phyloP scores from a whole-genome alignment of 768 basidiomycete genomes.

The Albatrellus ellisii region DNA sequence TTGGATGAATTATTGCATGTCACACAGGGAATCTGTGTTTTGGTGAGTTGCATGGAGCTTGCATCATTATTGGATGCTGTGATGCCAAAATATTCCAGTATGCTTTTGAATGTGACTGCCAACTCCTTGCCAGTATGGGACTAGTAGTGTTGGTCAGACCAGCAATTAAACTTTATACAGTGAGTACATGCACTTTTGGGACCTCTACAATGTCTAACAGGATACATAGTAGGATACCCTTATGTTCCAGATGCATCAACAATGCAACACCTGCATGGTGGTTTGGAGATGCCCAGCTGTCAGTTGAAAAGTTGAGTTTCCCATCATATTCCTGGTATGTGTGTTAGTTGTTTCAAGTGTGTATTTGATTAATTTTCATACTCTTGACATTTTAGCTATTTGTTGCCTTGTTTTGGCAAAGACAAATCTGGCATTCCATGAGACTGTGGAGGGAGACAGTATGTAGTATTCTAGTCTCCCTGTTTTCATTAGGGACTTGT shows the following conservation, averaged over 20 bases:
- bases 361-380: background rate
- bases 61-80: slow-evolving; percentile 13
- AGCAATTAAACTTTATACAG: background rate
- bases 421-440: slow-evolving; percentile 19
- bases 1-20: slow-evolving; percentile 24
- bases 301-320: slow-evolving; percentile 20
- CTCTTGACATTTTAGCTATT: slow-evolving; percentile 16
- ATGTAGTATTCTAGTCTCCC: slow-evolving; percentile 22
- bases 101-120: slow-evolving; percentile 14
- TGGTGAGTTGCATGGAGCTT: background rate
- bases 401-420: slow-evolving; percentile 15
- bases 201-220: slow-evolving; percentile 28
- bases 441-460: slow-evolving; percentile 21
- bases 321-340: slow-evolving; percentile 19
- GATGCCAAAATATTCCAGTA: slow-evolving; percentile 18
- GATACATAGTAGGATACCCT: slow-evolving; percentile 18
- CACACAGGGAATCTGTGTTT: slow-evolving; percentile 18
- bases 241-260: slow-evolving; percentile 21
- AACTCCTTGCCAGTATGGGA: slow-evolving; percentile 21
- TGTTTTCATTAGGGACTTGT: slow-evolving; percentile 23
- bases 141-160: slow-evolving; percentile 1
- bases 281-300: slow-evolving; percentile 27
- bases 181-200: slow-evolving; percentile 9
- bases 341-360: background rate
- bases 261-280: slow-evolving; percentile 21